Percentiles rank a stretch among this genome's conserved stretches.
phyloP scores from a whole-genome alignment of 208 protist genomes.

The Crithidia thermophila region DNA sequence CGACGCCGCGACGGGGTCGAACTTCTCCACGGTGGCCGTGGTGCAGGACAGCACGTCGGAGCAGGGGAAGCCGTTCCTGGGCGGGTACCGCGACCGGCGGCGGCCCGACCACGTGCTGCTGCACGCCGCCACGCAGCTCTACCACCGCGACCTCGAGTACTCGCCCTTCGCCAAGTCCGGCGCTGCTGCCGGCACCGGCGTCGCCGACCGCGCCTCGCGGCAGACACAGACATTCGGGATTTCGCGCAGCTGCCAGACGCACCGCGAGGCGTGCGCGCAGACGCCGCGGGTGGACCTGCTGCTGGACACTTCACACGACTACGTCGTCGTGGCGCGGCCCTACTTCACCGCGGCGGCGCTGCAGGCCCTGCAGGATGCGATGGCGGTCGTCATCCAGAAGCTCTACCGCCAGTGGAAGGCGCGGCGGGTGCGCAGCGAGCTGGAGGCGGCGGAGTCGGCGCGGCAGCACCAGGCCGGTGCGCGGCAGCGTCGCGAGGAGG shows the following conservation, averaged over 20 bases:
- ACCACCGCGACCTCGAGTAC: slow-evolving; percentile 66
- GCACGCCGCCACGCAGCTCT: slow-evolving; percentile 94
- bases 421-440: slow-evolving; percentile 55
- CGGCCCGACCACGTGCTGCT: slow-evolving; percentile 72
- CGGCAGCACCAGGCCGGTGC: slow-evolving; percentile 61
- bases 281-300: slow-evolving; percentile 76
- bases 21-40: slow-evolving; percentile 37
- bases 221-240: slow-evolving; percentile 94
- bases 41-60: slow-evolving; percentile 29
- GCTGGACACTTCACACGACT: slow-evolving; percentile 67
- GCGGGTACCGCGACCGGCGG: slow-evolving; percentile 90
- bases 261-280: slow-evolving; percentile 92
- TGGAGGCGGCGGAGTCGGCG: slow-evolving; percentile 62
- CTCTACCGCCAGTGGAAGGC: slow-evolving; percentile 95
- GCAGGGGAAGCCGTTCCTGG: slow-evolving; percentile 86
- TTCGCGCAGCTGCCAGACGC: slow-evolving; percentile 88
- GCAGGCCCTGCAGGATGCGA: slow-evolving; percentile 63
- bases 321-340: slow-evolving; percentile 68
- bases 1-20: not conserved
- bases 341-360: slow-evolving; percentile 90
- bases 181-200: not conserved
- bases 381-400: slow-evolving; percentile 91
- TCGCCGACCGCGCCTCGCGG: slow-evolving; percentile 48
- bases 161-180: slow-evolving; percentile 42
- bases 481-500: slow-evolving; percentile 65